Conservation (phyloP, 306 rosid genomes). For the Corylus americana region DNA sequence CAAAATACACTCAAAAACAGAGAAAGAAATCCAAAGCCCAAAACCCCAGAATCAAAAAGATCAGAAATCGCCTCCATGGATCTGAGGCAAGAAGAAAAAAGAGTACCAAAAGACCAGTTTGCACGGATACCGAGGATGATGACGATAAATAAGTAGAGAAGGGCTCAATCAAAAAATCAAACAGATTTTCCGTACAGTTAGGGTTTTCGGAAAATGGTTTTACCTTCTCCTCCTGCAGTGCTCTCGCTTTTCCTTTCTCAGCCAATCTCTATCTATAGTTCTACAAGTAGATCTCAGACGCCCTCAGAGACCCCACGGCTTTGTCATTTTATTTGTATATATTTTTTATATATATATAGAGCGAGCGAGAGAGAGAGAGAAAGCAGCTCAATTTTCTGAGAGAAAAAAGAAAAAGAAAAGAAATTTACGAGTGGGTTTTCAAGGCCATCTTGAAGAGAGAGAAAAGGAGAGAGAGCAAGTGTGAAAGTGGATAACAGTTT, state of each 20-base stretch:
- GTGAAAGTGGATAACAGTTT: slow-evolving; percentile 32
- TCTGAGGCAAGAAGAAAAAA: slow-evolving; percentile 34
- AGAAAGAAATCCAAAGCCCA: background rate
- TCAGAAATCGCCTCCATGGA: slow-evolving; percentile 39
- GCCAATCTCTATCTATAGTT: slow-evolving; percentile 38
- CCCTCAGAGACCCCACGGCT: slow-evolving; percentile 21
- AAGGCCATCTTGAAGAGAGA: slow-evolving; percentile 51
- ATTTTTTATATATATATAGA: background rate
- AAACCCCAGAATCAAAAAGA: slow-evolving; percentile 14
- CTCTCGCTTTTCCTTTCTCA: slow-evolving; percentile 18
- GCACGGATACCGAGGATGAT: slow-evolving; percentile 36
- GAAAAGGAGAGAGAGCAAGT: slow-evolving; percentile 10
- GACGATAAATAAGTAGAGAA: slow-evolving; percentile 13
- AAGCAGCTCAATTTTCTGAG: slow-evolving; percentile 23
- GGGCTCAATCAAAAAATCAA: slow-evolving; percentile 21
- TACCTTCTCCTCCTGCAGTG: slow-evolving; percentile 17
- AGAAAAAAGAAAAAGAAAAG: background rate
- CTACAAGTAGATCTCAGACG: slow-evolving; percentile 56
- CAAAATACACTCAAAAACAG: slow-evolving; percentile 17
- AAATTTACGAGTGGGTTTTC: slow-evolving; percentile 19
- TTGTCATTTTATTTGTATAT: slow-evolving; percentile 13
- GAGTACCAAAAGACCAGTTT: background rate
- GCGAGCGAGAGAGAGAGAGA: slow-evolving; percentile 1
- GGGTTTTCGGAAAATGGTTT: slow-evolving; percentile 45
- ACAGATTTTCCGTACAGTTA: slow-evolving; percentile 17